Evolutionary conservation across 2,329 filamentous ascomycete species (phyloP), one percentile per base, ranked within the genome.

Genomic region (Hansfordia pulvinata): DNA sequence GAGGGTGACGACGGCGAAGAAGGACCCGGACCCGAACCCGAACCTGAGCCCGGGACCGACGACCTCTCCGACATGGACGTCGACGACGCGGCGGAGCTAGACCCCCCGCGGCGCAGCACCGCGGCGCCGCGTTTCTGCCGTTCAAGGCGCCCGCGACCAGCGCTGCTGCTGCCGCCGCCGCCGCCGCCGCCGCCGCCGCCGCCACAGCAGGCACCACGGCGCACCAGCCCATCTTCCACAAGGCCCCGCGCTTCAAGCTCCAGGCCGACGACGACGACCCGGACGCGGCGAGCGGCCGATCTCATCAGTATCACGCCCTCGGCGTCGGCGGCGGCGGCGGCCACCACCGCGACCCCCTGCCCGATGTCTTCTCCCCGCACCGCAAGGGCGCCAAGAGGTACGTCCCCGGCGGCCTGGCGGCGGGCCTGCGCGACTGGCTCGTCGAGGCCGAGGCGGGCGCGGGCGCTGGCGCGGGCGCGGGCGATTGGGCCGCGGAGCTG

Each of bases 381-480:
- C 45, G 52, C 16, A 40, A 33, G 23, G 47, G 42, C 17, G 40
- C 38, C 2, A 46, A 36, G 9, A 40, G 35, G 34, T 58, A 58
- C 25, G 31, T 56, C 4, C 35, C 50, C 0, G 54, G 54, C 10
- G 56, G 58, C 0, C 44, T 61, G 9, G 57, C 57, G 3, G 47
- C 53, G 3, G 50, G 54, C 30, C 38, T 61, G 7, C 49, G 56
- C 6, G 51, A 55, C 40, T 62, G 58, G 58, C 48, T 62, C 17
- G 47, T 60, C 20, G 53, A 56, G 25, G 47, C 56, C 20, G 57
- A 58, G 32, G 46, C 49, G 1, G 41, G 38, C 10, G 35, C 34
- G 10, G 38, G 39, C 13, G 34, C 32, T 19, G n/a, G n/a, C n/a
- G n/a, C 36, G 25, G 17, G 25, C 23, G 28, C 30, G 13, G 30